Evolutionary conservation across 192 early-diverging fungal genomes (phyloP), one percentile per base, ranked within the genome.

Genomic region (Backusella morwellensis): DNA sequence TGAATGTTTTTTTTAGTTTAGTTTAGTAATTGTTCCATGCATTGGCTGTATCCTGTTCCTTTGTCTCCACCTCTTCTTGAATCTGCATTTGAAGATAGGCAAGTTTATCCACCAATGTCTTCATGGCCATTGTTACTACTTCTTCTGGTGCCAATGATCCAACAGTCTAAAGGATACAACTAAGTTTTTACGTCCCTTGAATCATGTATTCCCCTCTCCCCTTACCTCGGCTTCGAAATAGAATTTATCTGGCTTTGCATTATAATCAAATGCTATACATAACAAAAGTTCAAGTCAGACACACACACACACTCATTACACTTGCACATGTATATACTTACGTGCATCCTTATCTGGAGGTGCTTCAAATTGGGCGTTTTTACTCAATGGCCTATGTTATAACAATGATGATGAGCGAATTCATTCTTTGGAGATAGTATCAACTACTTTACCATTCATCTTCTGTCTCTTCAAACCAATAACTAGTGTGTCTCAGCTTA

Each of bases 401-500:
- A 40, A 40, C 32, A 32, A 40, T 11, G 11, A 40, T 12, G 9
- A 40, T 40, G 38, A 40, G 38, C 2, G 11, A 12, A 12, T 6
- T 72, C 29, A n/a, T 35, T 68, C 7, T 5, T 1, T 69, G 3
- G 6, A 23, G 54, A 1, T 26, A 1, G 19, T 19, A 17, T 5
- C 12, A 29, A 5, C n/a, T 9, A 17, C 70, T 78, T 32, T 87
- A 92, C 96, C 97, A 98, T 85, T 99, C 97, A 47, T 86, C 83
- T 73, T 92, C 91, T 26, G 89, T 86, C 82, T 96, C 92, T 76
- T 99, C 97, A 79, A 92, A 88, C 97, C 97, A 99, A 80, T 96
- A 97, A 29, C 90, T 88, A 32, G 96, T 92, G 72, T 99, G 96
- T 47, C 93, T 83, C 59, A 99, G 79, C 72, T 90, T 93, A 86